Conservation (phyloP, 2,329 filamentous ascomycete genomes). For the Septoria petroselini region DNA sequence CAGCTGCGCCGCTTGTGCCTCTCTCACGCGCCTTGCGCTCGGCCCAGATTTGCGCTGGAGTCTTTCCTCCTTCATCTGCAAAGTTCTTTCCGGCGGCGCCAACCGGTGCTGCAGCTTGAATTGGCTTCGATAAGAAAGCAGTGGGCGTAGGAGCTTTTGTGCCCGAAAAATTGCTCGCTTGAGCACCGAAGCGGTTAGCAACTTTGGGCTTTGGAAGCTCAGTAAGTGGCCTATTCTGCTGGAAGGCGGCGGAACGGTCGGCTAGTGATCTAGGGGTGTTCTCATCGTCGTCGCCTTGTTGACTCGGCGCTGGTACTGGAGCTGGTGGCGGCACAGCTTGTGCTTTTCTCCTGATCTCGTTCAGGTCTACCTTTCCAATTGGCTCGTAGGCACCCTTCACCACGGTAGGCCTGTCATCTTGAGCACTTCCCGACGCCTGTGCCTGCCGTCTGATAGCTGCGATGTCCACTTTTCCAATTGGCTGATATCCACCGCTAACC, state of each 20-base stretch:
- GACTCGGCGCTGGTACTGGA: conserved; percentile 43
- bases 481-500: conserved; percentile 83
- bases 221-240: conserved; percentile 72
- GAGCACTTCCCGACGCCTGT: conserved; percentile 52
- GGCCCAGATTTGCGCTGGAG: conserved; percentile 93
- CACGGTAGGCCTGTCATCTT: conserved; percentile 75
- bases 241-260: conserved; percentile 75
- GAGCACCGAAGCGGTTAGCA: conserved; percentile 77
- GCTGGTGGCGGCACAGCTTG: conserved; percentile 53
- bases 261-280: conserved; percentile 62
- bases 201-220: conserved; percentile 92
- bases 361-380: conserved; percentile 94
- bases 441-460: conserved; percentile 77
- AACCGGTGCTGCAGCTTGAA: conserved; percentile 56
- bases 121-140: conserved; percentile 61
- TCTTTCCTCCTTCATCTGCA: conserved; percentile 92
- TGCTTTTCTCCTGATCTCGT: conserved; percentile 80
- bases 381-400: conserved; percentile 95
- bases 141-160: conserved; percentile 84
- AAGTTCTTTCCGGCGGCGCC: conserved; percentile 87
- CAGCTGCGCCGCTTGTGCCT: conserved; percentile 52
- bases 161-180: conserved; percentile 69
- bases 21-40: conserved; percentile 89
- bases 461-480: conserved; percentile 96
- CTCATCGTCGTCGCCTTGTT: conserved; percentile 48